Percentiles rank a stretch among this genome's conserved stretches.
These are phyloP conservation scores for Clathrus columnatus DNA, from an alignment of 768 basidiomycete genomes.

Conservation along the genomic window DNA sequence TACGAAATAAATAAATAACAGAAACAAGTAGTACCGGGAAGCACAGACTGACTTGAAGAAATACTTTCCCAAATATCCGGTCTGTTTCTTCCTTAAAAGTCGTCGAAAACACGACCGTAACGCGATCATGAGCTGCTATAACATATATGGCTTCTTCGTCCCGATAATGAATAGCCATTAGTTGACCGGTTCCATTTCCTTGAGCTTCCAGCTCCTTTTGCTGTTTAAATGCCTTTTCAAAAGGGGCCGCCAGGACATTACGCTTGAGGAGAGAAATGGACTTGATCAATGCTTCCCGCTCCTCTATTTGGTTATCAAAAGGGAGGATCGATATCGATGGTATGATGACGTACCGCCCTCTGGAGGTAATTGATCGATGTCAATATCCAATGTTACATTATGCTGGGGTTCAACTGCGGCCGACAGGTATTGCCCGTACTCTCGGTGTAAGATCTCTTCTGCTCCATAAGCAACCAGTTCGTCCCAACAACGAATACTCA, in stretches of 20 bases:
- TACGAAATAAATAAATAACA: slow-evolving; percentile 26
- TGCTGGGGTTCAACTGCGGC: slow-evolving; percentile 77
- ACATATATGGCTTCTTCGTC: slow-evolving; percentile 97
- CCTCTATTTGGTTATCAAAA: slow-evolving; percentile 39
- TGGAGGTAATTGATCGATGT: slow-evolving; percentile 78
- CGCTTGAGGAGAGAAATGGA: slow-evolving; percentile 84
- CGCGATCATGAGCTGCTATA: slow-evolving; percentile 87
- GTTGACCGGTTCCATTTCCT: slow-evolving; percentile 57
- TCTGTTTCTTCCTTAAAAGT: slow-evolving; percentile 97
- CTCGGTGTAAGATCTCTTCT: slow-evolving; percentile 62
- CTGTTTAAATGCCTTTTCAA: slow-evolving; percentile 76
- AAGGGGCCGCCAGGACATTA: slow-evolving; percentile 90
- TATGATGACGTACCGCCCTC: slow-evolving; percentile 54
- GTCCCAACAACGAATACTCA: slow-evolving; percentile 96
- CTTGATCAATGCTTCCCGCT: slow-evolving; percentile 68
- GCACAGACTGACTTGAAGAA: slow-evolving; percentile 68
- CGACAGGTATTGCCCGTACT: slow-evolving; percentile 70
- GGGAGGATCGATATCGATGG: background rate
- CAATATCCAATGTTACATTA: slow-evolving; percentile 78
- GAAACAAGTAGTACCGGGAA: too few relatives aligned
- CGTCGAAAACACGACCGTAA: slow-evolving; percentile 96
- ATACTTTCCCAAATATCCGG: slow-evolving; percentile 94
- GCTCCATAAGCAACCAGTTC: slow-evolving; percentile 88
- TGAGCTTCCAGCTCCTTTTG: slow-evolving; percentile 70
- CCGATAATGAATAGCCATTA: slow-evolving; percentile 92